Conservation (phyloP, 441 rosid genomes). For the Brassica hybrid region DNA sequence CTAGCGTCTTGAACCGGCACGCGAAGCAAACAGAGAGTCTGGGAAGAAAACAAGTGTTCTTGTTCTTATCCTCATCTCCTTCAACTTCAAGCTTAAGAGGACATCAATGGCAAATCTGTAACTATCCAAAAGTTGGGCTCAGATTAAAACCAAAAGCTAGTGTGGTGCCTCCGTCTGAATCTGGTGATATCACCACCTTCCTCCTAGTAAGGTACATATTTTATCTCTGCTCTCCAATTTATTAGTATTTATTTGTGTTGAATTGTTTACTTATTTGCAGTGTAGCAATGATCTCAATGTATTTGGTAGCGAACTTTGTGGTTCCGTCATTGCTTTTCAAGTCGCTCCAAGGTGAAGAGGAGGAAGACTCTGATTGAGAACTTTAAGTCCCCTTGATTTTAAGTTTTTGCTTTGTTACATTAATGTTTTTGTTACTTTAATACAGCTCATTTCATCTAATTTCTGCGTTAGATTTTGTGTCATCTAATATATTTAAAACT, state of each 20-base stretch:
- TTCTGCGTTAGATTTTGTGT: not conserved
- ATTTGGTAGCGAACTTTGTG: conserved; percentile 56
- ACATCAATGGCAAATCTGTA: conserved; percentile 31
- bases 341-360: conserved; percentile 49
- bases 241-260: not conserved
- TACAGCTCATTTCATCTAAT: not conserved
- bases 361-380: conserved; percentile 32
- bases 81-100: conserved; percentile 23
- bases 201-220: conserved; percentile 35
- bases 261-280: conserved; percentile 42
- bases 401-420: not conserved
- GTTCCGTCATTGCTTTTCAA: conserved; percentile 57
- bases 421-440: not conserved
- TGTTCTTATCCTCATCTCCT: conserved; percentile 17
- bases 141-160: conserved; percentile 22
- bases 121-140: conserved; percentile 1
- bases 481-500: conserved; percentile 2
- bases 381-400: not conserved
- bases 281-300: conserved; percentile 51
- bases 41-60: conserved; percentile 28
- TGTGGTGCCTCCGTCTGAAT: conserved; percentile 43
- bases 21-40: not conserved
- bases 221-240: not conserved
- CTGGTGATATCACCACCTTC: conserved; percentile 43
- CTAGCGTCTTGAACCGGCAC: not conserved